Base-by-base conservation (phyloP, 1,284 basidiomycete genomes). In the Cutaneotrichosporon curvatum region DNA sequence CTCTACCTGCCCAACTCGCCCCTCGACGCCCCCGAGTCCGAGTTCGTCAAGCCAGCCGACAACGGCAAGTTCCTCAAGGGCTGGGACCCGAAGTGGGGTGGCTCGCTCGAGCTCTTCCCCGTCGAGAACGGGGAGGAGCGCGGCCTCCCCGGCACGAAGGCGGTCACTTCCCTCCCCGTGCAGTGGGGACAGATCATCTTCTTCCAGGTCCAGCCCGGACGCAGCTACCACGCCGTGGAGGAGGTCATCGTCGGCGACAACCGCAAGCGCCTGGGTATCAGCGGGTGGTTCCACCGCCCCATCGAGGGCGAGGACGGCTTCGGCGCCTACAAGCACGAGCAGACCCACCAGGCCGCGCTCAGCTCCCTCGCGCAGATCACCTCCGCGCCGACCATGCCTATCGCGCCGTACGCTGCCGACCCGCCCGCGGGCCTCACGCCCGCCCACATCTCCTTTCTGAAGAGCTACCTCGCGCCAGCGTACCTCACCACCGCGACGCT, bases 101-200 rank as follows among this genome's bases (percentile, higher is more conserved):
- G 94, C 20, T 86, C 91, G 3, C 78, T 98, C 41, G 94, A 97
- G 72, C 79, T 98, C n/a, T 98, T 96, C 72, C 89, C 87, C 15
- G 73, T 70, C 25, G 63, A 65, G 46, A 66, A 63, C 43, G 67
- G 67, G 12, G 68, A 70, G 23, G 67, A 68, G 42, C 64, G 68
- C 23, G 70, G 70, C 7, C 56, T 67, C 15, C 70, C 68, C 2
- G 65, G 57, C 2, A 57, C 61, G 5, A 73, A 68, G 57, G 49
- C 63, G 16, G 49, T 52, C 20, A 48, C 51, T n/a, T 62, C 63
- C 48, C 60, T 68, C 9, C 62, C 64, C 31, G 68, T 67, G 12
- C 83, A 83, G 58, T 97, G 92, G 90, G 95, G 96, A 63, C 92
- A 97, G 59, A 92, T 96, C 63, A 81, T 95, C 34, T 90, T 97